Evolutionary conservation across 1,139 yeast genomes (phyloP).

Genomic region (Debaryomyces subglobosus): DNA sequence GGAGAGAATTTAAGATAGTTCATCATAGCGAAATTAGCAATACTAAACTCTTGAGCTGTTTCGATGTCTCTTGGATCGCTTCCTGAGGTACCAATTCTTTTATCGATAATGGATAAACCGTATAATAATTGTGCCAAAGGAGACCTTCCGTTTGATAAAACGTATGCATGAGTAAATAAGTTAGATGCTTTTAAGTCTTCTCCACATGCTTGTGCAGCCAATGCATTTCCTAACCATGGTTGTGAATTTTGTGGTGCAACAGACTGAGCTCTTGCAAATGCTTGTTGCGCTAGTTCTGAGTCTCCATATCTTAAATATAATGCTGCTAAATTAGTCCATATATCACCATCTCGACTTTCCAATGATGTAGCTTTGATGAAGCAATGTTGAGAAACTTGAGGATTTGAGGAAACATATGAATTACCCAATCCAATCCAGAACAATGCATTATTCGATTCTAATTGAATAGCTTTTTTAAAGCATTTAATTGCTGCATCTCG

Average conservation of each 20-base stretch:
- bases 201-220: constrained; percentile 64
- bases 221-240: constrained; percentile 91
- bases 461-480: constrained; percentile 67
- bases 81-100: constrained; percentile 37
- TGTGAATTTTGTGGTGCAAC: constrained; percentile 74
- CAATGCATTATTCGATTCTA: constrained; percentile 68
- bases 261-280: constrained; percentile 76
- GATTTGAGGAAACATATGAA: constrained; percentile 59
- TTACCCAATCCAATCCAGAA: constrained; percentile 88
- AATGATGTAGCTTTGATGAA: constrained; percentile 79
- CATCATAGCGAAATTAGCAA: constrained; percentile 73
- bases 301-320: constrained; percentile 74
- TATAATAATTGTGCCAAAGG: constrained; percentile 74
- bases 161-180: constrained; percentile 75
- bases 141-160: constrained; percentile 72
- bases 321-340: constrained; percentile 85
- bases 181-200: constrained; percentile 53
- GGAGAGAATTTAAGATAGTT: constrained; percentile 74
- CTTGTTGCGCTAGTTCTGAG: constrained; percentile 68
- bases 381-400: constrained; percentile 87
- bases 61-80: constrained; percentile 56
- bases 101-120: constrained; percentile 59
- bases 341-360: constrained; percentile 65
- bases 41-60: constrained; percentile 64
- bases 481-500: constrained; percentile 56